These are phyloP conservation scores for Gossypium mustelinum DNA, from an alignment of 345 rosid species.

Conservation along the genomic window DNA sequence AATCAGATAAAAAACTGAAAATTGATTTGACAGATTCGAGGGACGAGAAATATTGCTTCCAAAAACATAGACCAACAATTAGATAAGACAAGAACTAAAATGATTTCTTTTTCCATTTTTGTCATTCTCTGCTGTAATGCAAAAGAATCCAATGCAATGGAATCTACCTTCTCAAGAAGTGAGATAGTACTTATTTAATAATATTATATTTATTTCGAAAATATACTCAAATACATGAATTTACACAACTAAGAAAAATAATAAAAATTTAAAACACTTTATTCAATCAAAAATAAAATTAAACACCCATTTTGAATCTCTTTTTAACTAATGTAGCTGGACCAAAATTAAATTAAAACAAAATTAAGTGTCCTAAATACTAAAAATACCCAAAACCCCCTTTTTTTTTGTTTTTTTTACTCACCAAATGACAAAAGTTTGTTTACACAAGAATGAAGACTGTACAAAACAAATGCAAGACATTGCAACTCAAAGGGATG, in stretches of 20 bases:
- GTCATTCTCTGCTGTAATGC: background rate
- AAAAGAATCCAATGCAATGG: background rate
- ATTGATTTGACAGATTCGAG: too few relatives aligned
- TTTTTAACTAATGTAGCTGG: background rate
- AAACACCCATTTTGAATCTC: too few relatives aligned
- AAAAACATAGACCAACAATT: too few relatives aligned
- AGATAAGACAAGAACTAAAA: background rate
- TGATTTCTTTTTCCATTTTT: background rate
- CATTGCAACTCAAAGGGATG: constrained; percentile 18
- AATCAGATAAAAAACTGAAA: too few relatives aligned
- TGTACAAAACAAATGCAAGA: constrained; percentile 59
- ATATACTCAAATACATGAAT: too few relatives aligned
- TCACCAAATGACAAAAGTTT: constrained; percentile 46
- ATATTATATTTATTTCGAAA: too few relatives aligned
- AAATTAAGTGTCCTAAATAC: constrained; percentile 10
- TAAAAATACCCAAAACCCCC: constrained; percentile 4
- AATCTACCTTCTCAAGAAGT: background rate
- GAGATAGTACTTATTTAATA: too few relatives aligned
- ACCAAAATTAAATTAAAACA: constrained; percentile 10
- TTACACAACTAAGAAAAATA: too few relatives aligned
- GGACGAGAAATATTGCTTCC: too few relatives aligned
- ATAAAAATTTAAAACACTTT: too few relatives aligned
- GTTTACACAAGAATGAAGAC: constrained; percentile 76
- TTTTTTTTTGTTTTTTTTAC: constrained; percentile 18
- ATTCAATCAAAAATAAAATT: too few relatives aligned